Base-by-base conservation (phyloP, 306 rosid genomes). In the Quercus alba region DNA sequence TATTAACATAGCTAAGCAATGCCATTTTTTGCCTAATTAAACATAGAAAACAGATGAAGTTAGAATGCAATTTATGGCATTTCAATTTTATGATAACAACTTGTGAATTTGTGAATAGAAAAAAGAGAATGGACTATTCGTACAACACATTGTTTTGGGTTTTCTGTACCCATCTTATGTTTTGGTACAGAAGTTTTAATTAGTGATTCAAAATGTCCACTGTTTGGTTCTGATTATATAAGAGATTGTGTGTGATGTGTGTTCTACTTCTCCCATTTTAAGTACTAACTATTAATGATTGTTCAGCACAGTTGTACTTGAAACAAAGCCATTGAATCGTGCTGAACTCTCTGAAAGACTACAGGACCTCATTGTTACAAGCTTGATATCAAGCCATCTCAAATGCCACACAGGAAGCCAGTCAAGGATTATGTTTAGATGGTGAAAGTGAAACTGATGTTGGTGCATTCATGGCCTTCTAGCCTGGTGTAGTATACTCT, bases 401-500 rank as follows among this genome's bases (percentile, higher is more conserved):
- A 84, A 74, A 85, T 95, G 78, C 75, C 90, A 19, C 93, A 93
- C 85, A 83, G 86, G 78, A 94, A 89, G 94, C 94, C 1, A 97
- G 94, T 57, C 92, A 82, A 75, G 98, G 97, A 66, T 81, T 95
- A 70, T 95, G 87, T 78, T 14, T 95, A 75, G 86, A 91, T 75
- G 99, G 97, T 44, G 83, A 6, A 35, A 6, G 9, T 35, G 41
- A 85, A 77, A 92, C 79, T 30, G 90, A 91, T 79, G 88, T 88
- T 3, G 97, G 98, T 58, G 31, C 92, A 14, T 88, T 93, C 30
- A 67, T 91, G 75, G 98, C 96, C 54, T 81, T 93, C 56, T 95
- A 95, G 85, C 99, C 93, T 5, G 97, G 96, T 17, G 81, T 93
- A 54, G 80, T 91, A 78, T 95, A 93, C 78, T 86, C 88, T 73